phyloP scores from a whole-genome alignment of 768 basidiomycete genomes.

The Termitomyces sp. region DNA sequence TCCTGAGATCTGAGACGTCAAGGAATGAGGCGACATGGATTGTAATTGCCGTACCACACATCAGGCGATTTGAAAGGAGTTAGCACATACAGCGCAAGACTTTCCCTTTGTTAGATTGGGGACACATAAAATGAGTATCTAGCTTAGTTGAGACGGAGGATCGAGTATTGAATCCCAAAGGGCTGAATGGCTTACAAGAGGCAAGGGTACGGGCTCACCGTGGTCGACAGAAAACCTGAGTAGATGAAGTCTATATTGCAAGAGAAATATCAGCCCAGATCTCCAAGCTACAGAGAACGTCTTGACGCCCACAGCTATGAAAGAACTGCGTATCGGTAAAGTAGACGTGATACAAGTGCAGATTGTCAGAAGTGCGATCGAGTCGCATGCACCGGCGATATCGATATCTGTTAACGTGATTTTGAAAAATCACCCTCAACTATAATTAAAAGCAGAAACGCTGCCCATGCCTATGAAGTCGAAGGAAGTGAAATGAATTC shows the following conservation, averaged over 20 bases:
- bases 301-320: not conserved
- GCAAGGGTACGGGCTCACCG: not conserved
- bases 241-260: not conserved
- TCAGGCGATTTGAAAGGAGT: too few relatives aligned
- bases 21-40: not conserved
- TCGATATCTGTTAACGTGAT: not conserved
- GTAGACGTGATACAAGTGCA: not conserved
- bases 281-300: not conserved
- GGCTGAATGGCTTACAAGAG: conserved; percentile 10
- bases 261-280: not conserved
- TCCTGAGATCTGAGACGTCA: not conserved
- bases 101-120: not conserved
- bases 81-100: not conserved
- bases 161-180: not conserved
- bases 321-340: not conserved
- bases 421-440: conserved; percentile 1
- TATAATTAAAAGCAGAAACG: conserved; percentile 1
- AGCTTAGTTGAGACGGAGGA: not conserved
- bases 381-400: conserved; percentile 3
- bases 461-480: not conserved
- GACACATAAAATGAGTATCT: not conserved
- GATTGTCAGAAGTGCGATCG: not conserved
- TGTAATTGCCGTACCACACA: not conserved
- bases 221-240: not conserved
- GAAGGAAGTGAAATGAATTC: not conserved